These are phyloP conservation scores for Areca catechu DNA, from an alignment of 176 grass and related monocot species.

Conservation along the genomic window DNA sequence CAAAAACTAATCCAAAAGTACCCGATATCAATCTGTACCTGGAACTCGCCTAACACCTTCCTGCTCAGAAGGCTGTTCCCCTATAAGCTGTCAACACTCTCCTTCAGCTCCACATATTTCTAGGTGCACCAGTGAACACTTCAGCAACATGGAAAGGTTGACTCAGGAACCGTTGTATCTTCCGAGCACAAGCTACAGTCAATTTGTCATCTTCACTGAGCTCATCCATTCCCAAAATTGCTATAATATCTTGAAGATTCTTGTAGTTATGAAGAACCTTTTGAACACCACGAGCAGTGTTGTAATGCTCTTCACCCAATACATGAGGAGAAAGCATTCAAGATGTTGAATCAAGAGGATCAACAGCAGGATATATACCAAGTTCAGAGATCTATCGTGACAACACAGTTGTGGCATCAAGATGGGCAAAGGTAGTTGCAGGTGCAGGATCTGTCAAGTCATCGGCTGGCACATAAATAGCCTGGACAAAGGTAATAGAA, in stretches of 20 bases:
- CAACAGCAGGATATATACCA: slow-evolving; percentile 30
- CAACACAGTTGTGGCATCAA: no score
- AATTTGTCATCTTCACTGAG: slow-evolving; percentile 29
- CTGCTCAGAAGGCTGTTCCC: no score
- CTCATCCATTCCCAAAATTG: slow-evolving; percentile 27
- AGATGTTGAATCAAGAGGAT: slow-evolving; percentile 30
- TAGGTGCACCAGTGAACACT: slow-evolving; percentile 17
- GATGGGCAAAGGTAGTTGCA: no score
- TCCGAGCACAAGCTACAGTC: slow-evolving; percentile 21
- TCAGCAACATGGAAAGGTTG: slow-evolving; percentile 27
- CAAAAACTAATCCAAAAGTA: no score
- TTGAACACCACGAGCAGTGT: slow-evolving; percentile 21
- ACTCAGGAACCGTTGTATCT: slow-evolving; percentile 23
- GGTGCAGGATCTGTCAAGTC: no score
- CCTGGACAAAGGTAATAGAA: no score
- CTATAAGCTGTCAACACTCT: no score
- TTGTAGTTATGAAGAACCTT: slow-evolving; percentile 27
- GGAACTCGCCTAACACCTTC: no score
- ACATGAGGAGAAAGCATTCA: slow-evolving; percentile 27
- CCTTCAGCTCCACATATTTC: no score
- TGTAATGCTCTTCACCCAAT: slow-evolving; percentile 21
- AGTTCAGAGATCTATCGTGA: slow-evolving; percentile 28
- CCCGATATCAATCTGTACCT: no score
- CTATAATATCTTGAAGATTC: slow-evolving; percentile 27
- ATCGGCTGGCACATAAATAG: no score